phyloP scores from a whole-genome alignment of 106 monocot genomes.

The Dioscorea dumetorum region DNA sequence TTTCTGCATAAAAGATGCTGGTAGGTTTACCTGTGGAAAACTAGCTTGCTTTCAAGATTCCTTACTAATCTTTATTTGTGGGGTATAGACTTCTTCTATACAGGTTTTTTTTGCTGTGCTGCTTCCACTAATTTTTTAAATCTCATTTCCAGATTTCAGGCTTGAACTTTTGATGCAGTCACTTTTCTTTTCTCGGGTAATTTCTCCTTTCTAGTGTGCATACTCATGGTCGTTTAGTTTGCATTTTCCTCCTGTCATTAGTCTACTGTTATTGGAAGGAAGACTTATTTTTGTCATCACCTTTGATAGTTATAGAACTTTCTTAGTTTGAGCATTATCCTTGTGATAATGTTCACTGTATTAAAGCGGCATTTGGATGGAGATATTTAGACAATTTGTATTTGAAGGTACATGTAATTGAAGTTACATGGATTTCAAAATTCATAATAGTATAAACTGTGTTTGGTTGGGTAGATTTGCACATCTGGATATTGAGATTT shows the following conservation, averaged over 20 bases:
- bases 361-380: too few relatives aligned
- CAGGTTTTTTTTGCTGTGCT: neutral
- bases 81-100: neutral
- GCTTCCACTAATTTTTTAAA: neutral
- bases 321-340: too few relatives aligned
- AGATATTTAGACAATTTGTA: too few relatives aligned
- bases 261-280: too few relatives aligned
- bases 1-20: conserved; percentile 91
- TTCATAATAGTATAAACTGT: too few relatives aligned
- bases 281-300: too few relatives aligned
- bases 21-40: conserved; percentile 28
- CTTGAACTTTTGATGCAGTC: conserved; percentile 98
- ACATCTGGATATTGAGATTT: too few relatives aligned
- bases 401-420: too few relatives aligned
- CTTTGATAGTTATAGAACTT: too few relatives aligned
- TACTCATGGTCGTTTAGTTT: neutral
- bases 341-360: too few relatives aligned
- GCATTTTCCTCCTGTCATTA: neutral
- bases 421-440: too few relatives aligned
- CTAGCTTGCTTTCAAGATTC: neutral
- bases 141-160: conserved; percentile 71
- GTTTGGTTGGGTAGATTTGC: too few relatives aligned
- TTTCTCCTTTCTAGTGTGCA: neutral
- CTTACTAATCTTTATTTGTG: neutral
- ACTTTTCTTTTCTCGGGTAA: conserved; percentile 91